phyloP scores from a whole-genome alignment of 257 asterid species.

The Rhazya stricta region DNA sequence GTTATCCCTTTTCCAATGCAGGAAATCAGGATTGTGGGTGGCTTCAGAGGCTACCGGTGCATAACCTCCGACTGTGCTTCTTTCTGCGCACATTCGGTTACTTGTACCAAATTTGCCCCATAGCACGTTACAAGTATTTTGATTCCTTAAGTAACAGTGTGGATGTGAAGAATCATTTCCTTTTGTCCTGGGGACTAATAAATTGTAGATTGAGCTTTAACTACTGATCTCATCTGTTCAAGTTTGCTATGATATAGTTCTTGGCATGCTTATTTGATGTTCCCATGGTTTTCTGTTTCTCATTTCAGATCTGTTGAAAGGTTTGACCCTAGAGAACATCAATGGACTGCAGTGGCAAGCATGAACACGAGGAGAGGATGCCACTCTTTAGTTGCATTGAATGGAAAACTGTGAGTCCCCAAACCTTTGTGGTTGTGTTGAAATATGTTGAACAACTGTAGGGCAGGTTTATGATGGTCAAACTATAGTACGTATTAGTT shows the following conservation, averaged over 20 bases:
- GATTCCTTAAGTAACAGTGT: background rate
- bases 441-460: background rate
- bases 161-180: background rate
- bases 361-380: slow-evolving; percentile 55
- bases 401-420: slow-evolving; percentile 55
- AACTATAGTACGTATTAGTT: background rate
- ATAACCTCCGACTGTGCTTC: background rate
- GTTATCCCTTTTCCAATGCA: background rate
- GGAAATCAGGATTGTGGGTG: background rate
- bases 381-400: slow-evolving; percentile 50
- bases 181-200: background rate
- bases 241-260: background rate
- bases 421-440: background rate
- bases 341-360: slow-evolving; percentile 46
- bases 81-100: background rate
- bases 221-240: background rate
- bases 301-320: slow-evolving; percentile 52
- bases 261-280: background rate
- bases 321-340: slow-evolving; percentile 61
- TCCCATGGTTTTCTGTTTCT: slow-evolving; percentile 6
- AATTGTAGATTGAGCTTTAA: background rate
- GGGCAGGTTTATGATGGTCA: background rate
- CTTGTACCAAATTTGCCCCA: background rate
- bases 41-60: background rate
- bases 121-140: background rate